These are phyloP conservation scores for Albugo laibachii DNA, from an alignment of 352 stramenopile genomes.

Conservation along the genomic window DNA sequence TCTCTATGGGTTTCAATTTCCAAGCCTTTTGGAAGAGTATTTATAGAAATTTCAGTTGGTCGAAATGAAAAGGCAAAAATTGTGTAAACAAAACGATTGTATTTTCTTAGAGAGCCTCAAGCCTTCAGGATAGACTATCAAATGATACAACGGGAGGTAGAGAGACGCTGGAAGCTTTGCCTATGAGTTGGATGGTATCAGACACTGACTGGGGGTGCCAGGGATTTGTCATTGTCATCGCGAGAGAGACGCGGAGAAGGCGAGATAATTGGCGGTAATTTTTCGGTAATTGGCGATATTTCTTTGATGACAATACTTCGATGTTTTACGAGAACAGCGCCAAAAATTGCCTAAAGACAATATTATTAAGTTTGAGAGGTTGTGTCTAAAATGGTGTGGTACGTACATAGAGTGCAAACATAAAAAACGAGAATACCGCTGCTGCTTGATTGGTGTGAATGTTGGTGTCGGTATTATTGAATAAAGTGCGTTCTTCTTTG, in stretches of 20 bases:
- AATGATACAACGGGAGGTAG: too few species aligned
- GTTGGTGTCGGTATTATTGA: slow-evolving; percentile 27
- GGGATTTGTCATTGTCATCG: slow-evolving; percentile 26
- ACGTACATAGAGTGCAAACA: slow-evolving; percentile 70
- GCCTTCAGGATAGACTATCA: too few species aligned
- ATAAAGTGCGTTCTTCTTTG: slow-evolving; percentile 29
- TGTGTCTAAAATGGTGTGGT: slow-evolving; percentile 2
- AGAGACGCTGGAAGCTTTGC: too few species aligned
- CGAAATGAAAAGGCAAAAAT: too few species aligned
- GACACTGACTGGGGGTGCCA: slow-evolving; percentile 48
- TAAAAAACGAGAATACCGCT: slow-evolving; percentile 73
- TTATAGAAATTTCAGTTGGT: too few species aligned
- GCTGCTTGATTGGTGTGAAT: slow-evolving; percentile 59
- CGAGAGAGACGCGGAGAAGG: slow-evolving; percentile 35
- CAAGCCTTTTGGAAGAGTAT: too few species aligned
- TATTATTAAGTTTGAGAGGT: not conserved
- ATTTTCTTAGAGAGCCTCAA: too few species aligned
- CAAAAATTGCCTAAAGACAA: slow-evolving; percentile 26
- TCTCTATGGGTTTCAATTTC: too few species aligned
- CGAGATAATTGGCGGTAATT: slow-evolving; percentile 7
- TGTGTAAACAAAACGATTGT: too few species aligned
- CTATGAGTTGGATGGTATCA: slow-evolving; percentile 1
- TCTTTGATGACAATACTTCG: slow-evolving; percentile 74
- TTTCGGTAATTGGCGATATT: slow-evolving; percentile 17
- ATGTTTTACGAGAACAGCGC: slow-evolving; percentile 47